Conservation (phyloP, 306 rosid species). For the Trifolium subterraneum region DNA sequence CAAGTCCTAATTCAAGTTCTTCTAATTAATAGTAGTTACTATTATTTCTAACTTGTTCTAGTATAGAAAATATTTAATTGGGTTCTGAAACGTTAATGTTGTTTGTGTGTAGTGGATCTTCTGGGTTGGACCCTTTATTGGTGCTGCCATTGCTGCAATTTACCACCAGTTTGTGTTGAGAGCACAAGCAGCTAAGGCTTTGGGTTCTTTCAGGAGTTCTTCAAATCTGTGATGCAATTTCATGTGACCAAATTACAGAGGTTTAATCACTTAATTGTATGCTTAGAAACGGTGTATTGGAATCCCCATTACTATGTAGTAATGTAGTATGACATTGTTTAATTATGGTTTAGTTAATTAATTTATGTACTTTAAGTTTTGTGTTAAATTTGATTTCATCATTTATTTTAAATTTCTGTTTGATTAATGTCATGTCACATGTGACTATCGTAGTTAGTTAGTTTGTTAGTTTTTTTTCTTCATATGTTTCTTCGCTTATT, state of each 20-base stretch:
- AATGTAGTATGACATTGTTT: conserved; percentile 1
- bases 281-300: conserved; percentile 27
- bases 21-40: not conserved
- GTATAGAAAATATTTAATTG: not conserved
- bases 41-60: not conserved
- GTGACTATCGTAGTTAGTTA: no score
- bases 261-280: not conserved
- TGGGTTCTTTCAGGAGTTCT: conserved; percentile 57
- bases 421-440: not conserved
- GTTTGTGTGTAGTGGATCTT: conserved; percentile 50
- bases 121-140: conserved; percentile 61
- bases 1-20: no score
- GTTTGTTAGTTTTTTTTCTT: no score
- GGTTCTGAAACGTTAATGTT: not conserved
- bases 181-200: conserved; percentile 52
- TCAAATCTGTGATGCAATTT: conserved; percentile 34
- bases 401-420: not conserved
- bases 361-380: not conserved
- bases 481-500: no score
- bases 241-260: not conserved
- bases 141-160: conserved; percentile 57
- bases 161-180: conserved; percentile 58
- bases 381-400: not conserved
- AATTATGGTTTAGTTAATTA: not conserved
- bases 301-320: conserved; percentile 15